phyloP scores from a whole-genome alignment of 176 grass and related monocot species.

The Phoenix dactylifera region DNA sequence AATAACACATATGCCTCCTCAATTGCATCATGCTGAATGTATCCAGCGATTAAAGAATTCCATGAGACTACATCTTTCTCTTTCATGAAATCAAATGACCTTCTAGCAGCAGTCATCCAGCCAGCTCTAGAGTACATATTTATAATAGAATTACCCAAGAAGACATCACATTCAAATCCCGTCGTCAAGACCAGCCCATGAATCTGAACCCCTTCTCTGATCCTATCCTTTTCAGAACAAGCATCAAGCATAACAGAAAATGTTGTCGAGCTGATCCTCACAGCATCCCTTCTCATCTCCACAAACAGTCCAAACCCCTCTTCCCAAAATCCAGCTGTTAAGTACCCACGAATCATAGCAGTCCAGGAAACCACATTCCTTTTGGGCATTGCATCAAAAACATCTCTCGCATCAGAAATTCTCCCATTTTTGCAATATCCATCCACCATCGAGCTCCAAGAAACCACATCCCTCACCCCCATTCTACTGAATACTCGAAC shows the following conservation, averaged over 20 bases:
- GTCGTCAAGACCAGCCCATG: constrained; percentile 41
- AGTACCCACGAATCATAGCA: constrained; percentile 53
- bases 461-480: constrained; percentile 38
- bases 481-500: constrained; percentile 38
- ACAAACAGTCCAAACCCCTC: constrained; percentile 51
- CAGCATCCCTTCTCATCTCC: constrained; percentile 40
- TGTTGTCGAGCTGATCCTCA: constrained; percentile 34
- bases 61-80: constrained; percentile 56
- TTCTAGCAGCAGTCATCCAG: constrained; percentile 42
- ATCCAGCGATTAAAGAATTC: constrained; percentile 60
- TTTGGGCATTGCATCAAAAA: constrained; percentile 57
- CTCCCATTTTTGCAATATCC: constrained; percentile 47
- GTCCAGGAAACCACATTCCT: constrained; percentile 72
- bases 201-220: constrained; percentile 50
- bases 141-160: constrained; percentile 46
- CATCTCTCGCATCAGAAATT: constrained; percentile 29
- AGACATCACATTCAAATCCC: constrained; percentile 35
- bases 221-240: constrained; percentile 30
- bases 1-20: constrained; percentile 54
- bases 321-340: constrained; percentile 30
- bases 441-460: constrained; percentile 56
- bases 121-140: constrained; percentile 50
- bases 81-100: constrained; percentile 37
- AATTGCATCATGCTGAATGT: constrained; percentile 36
- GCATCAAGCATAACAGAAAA: constrained; percentile 52